Conservation (phyloP, 164 flowering plant genomes). For the Sedum album region DNA sequence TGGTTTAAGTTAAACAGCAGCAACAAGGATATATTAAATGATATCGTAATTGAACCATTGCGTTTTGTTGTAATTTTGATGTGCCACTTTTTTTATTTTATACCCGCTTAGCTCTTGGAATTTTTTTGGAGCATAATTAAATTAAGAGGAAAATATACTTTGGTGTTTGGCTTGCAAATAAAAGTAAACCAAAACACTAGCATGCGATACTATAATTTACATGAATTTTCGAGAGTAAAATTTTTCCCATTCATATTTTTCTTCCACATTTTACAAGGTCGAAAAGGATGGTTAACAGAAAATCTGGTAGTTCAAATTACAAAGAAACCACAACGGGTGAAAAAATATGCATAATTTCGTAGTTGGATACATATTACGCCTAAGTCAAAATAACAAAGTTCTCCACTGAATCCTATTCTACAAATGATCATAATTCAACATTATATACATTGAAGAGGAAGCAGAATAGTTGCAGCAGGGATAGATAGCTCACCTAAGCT, state of each 20-base stretch:
- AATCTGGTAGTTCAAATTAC: neutral
- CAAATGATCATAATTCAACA: too few species aligned
- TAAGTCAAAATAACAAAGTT: neutral
- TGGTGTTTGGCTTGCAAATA: neutral
- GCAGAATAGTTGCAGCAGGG: neutral
- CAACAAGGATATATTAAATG: neutral
- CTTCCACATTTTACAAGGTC: too few species aligned
- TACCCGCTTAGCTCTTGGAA: neutral
- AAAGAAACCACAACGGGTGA: too few species aligned
- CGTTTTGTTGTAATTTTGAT: neutral
- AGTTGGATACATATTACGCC: too few species aligned
- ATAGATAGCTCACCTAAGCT: conserved; percentile 49
- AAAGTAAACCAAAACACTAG: neutral
- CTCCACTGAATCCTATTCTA: too few species aligned
- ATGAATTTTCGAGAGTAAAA: too few species aligned
- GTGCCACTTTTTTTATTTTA: neutral
- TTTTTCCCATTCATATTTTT: too few species aligned
- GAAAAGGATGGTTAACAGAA: too few species aligned
- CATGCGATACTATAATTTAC: neutral
- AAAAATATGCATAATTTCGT: too few species aligned
- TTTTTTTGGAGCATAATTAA: neutral
- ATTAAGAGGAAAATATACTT: neutral
- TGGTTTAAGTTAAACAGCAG: neutral
- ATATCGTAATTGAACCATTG: neutral
- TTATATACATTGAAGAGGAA: neutral